Base-by-base conservation (phyloP, 1,284 basidiomycete species). In the Anthracocystis panici-leucophaei region DNA sequence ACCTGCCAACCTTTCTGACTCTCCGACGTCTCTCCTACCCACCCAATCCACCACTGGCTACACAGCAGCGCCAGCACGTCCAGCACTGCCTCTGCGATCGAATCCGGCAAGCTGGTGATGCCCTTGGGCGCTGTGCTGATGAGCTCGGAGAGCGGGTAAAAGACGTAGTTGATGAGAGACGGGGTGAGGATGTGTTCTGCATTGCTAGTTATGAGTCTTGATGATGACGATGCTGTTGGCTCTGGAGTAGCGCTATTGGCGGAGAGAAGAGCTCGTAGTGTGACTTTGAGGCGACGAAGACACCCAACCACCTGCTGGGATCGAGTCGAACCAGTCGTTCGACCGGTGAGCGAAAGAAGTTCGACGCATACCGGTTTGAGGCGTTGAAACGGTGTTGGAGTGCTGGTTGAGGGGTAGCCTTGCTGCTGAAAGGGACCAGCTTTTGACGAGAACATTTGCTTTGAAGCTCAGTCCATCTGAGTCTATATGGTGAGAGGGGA, bases 81-180 rank as follows among this genome's bases (percentile, higher is more conserved):
- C 44, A 83, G 76, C 0, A 65, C 23, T 5, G 41, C 54, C 29
- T 80, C 65, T 2, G 51, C 42, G 10, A 78, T 65, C 3, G 72
- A 64, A 45, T 82, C 78, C 0, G 82, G 61, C 27, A 84, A 53
- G 12, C 57, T 63, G 6, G 60, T 48, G 14, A 75, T 54, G 14
- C 80, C 79, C 11, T 45, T 40, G 0, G 73, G 70, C 11, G 63
- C 61, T 2, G 57, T 2, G 8, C 62, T 56, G 27, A 84, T 70
- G 38, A 84, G 80, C 49, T 83, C 77, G 3, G 82, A 76, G 14
- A 84, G 25, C 8, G 82, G 82, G 45, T 78, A 84, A 48, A 84
- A 84, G 46, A 82, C 65, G 46, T 83, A 84, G 46, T 81, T 71
- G 42, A 83, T 59, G 14, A 84, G 53, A 3, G 81, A 60, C 3